Evolutionary conservation across 768 basidiomycete genomes (phyloP).

Genomic region (Boletus reticulatus): DNA sequence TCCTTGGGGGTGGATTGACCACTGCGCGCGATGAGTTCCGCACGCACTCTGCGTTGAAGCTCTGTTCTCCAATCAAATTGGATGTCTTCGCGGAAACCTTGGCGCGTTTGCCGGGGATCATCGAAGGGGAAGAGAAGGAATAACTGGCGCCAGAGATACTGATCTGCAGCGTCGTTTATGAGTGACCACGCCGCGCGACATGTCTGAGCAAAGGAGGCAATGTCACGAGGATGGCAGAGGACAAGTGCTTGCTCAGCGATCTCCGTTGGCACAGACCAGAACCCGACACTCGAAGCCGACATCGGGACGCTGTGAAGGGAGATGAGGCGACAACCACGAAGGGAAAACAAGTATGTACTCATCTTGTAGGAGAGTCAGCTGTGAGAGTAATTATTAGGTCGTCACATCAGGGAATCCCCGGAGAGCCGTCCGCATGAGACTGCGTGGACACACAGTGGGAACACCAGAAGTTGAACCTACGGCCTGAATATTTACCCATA

Average conservation of each 20-base stretch:
- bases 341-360: background rate
- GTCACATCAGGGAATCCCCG: background rate
- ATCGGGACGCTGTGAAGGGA: slow-evolving; percentile 2
- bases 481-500: background rate
- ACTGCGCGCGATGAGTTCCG: slow-evolving; percentile 32
- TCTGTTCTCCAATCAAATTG: slow-evolving; percentile 35
- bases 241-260: slow-evolving; percentile 56
- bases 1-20: slow-evolving; percentile 25
- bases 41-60: slow-evolving; percentile 41
- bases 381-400: background rate
- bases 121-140: slow-evolving; percentile 62
- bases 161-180: slow-evolving; percentile 49
- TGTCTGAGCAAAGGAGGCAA: slow-evolving; percentile 57
- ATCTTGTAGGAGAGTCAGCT: background rate
- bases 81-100: slow-evolving; percentile 8
- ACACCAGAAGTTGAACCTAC: background rate
- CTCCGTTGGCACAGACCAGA: slow-evolving; percentile 44
- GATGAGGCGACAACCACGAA: background rate
- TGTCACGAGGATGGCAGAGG: slow-evolving; percentile 54
- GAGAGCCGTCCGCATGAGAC: background rate
- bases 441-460: background rate
- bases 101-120: slow-evolving; percentile 47
- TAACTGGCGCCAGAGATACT: slow-evolving; percentile 66
- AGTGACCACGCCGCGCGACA: slow-evolving; percentile 47
- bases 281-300: slow-evolving; percentile 1